Evolutionary conservation across 2,329 filamentous ascomycete species (phyloP), one percentile per base, ranked within the genome.

Genomic region (Stenocarpella maydis): DNA sequence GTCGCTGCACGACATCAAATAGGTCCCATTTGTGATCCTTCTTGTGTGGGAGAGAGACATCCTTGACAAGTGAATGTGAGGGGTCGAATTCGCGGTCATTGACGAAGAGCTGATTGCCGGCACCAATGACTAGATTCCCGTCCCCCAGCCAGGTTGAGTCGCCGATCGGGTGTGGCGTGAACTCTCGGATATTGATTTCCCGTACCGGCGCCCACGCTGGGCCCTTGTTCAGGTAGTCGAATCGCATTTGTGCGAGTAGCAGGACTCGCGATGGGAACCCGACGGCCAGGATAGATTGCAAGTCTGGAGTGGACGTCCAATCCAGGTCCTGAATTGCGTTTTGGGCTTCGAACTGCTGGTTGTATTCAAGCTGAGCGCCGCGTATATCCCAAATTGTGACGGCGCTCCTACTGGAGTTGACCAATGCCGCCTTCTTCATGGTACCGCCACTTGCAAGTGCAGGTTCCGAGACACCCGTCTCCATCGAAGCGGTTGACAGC

Each of bases 301-400:
- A 90, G 77, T 97, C 93, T 0, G 94, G 94, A 0, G 95, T 97
- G 3, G 93, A 95, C 0, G 94, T 95, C 95, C 95, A 98, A 78
- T 97, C 94, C 15, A 98, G 87, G 78, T 97, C 95, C 72, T 91
- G 90, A 49, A 98, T 94, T 7, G 86, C 87, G 74, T 96, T 92
- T 70, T 91, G 87, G 15, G 86, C 85, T 72, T 91, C 87, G 72
- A 94, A 96, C 37, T 89, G 86, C 74, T 95, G 88, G 71, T 92
- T 87, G 76, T 93, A 94, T 78, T 98, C 95, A 7, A 97, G 85
- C 72, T 94, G 91, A 2, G 90, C 90, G 67, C 91, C 92, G 72
- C 91, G 89, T 14, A 93, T 92, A 76, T 97, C 95, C 95, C 95
- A 98, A 61, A 98, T 97, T 0, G 93, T 97, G 61, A 98, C 82